Base-by-base conservation (phyloP, 176 grass and related monocot species). In the Musa troglodytarum region DNA sequence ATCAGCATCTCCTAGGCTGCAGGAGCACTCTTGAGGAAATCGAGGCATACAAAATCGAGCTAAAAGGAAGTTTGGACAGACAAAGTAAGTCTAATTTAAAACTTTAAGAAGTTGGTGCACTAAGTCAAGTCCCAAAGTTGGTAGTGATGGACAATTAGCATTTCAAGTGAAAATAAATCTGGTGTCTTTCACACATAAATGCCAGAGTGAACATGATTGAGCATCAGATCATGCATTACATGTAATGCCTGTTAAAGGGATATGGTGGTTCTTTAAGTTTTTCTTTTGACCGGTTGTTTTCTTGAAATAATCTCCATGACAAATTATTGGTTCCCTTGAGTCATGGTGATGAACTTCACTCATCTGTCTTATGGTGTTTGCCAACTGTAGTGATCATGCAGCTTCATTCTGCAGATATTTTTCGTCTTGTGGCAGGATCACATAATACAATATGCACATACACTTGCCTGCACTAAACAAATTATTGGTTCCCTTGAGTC, bases 31-130 rank as follows among this genome's bases (percentile, higher is more conserved):
- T 98, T 19, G 43, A 87, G 75, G 78, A 94, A 77, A 82, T 91
- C 74, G 90, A 91, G 81, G 83, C 84, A 52, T 85, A 88, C 22
- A 91, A 93, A 24, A 26, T 80, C 79, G 95, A 98, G 81, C 86
- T 98, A 64, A 87, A 94, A 81, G 88, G 75, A 84, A 78, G 65
- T 54, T 79, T 83, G 78, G 93, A 92, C 49, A 84, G 86, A 75
- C 93, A 90, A 83, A 92, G 93, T 92, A 89, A 84, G 87, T 87
- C 69, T 64, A 22, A 67, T 65, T 71, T 81, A n/a, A 76, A 51
- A 80, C 52, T 57, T 68, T 51, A 3, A 68, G 11, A 70, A 2
- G 20, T 70, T 43, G 51, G 16, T 11, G 3, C 68, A 51, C 10
- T 11, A 10, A 50, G 34, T 10, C 15, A 69, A n/a, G 51, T 70